phyloP scores from a whole-genome alignment of 2,329 filamentous ascomycete genomes.

The Macroventuria anomochaeta region DNA sequence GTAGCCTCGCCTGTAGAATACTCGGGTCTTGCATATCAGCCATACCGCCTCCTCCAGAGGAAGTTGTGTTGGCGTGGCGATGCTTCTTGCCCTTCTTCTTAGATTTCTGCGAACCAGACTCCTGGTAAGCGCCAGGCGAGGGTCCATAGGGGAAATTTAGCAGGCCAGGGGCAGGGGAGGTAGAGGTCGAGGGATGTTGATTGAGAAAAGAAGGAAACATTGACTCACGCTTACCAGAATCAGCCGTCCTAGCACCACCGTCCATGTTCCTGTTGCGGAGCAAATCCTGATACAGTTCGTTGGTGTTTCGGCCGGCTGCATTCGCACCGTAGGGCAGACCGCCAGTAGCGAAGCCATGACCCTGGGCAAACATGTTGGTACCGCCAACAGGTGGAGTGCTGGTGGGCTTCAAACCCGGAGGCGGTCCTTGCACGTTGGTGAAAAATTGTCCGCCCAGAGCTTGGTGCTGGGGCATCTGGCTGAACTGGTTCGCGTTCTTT shows the following conservation, averaged over 20 bases:
- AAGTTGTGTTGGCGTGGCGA: conserved; percentile 99
- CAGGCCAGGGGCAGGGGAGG: conserved; percentile 88
- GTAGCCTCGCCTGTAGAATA: conserved; percentile 97
- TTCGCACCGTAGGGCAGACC: conserved; percentile 67
- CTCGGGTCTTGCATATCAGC: conserved; percentile 99
- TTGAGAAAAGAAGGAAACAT: conserved; percentile 91
- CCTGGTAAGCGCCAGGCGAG: conserved; percentile 85
- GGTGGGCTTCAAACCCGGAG: conserved; percentile 92
- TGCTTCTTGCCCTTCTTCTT: conserved; percentile 99
- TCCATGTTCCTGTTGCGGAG: conserved; percentile 69
- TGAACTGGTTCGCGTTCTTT: conserved; percentile 56
- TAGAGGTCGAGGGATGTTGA: conserved; percentile 82
- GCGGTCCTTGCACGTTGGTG: conserved; percentile 85
- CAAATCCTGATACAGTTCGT: conserved; percentile 78
- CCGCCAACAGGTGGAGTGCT: conserved; percentile 86
- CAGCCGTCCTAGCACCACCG: conserved; percentile 74
- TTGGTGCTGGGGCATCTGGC: conserved; percentile 61
- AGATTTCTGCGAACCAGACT: conserved; percentile 88
- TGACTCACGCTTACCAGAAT: conserved; percentile 97
- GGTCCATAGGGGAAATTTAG: conserved; percentile 90
- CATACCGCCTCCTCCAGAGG: conserved; percentile 98
- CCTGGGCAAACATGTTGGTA: conserved; percentile 86
- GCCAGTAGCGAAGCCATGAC: conserved; percentile 78
- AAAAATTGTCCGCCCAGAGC: conserved; percentile 73
- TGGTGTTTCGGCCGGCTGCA: conserved; percentile 73